Conservation (phyloP, 345 rosid genomes). For the Boechera retrofracta region DNA sequence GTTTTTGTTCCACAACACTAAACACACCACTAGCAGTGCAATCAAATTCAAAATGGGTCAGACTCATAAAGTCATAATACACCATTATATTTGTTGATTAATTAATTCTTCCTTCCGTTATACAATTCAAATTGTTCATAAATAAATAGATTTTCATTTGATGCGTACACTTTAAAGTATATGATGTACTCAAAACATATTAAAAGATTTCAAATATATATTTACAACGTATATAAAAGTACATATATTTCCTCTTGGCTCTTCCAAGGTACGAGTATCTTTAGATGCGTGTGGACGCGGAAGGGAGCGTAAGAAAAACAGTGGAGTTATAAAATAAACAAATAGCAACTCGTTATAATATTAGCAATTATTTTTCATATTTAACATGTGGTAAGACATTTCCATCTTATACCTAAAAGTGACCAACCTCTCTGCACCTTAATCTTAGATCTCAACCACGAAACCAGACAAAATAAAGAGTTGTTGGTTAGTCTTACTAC, state of each 20-base stretch:
- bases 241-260: constrained; percentile 27
- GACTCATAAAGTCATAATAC: constrained; percentile 7
- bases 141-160: not conserved
- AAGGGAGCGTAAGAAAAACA: constrained; percentile 28
- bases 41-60: not conserved
- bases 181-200: constrained; percentile 21
- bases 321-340: not conserved
- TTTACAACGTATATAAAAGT: not conserved
- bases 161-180: constrained; percentile 12
- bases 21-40: constrained; percentile 28
- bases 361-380: constrained; percentile 19
- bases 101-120: constrained; percentile 14
- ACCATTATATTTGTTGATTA: constrained; percentile 4
- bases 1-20: constrained; percentile 6
- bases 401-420: constrained; percentile 41
- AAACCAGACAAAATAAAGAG: constrained; percentile 23
- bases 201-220: not conserved
- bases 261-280: constrained; percentile 32
- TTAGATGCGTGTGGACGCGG: constrained; percentile 35
- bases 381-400: constrained; percentile 46
- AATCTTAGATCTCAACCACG: constrained; percentile 12
- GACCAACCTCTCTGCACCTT: constrained; percentile 26
- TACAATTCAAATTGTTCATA: constrained; percentile 22
- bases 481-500: constrained; percentile 33
- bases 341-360: constrained; percentile 1